These are phyloP conservation scores for Phytophthora sojae DNA, from an alignment of 352 stramenopile genomes.

Conservation along the genomic window DNA sequence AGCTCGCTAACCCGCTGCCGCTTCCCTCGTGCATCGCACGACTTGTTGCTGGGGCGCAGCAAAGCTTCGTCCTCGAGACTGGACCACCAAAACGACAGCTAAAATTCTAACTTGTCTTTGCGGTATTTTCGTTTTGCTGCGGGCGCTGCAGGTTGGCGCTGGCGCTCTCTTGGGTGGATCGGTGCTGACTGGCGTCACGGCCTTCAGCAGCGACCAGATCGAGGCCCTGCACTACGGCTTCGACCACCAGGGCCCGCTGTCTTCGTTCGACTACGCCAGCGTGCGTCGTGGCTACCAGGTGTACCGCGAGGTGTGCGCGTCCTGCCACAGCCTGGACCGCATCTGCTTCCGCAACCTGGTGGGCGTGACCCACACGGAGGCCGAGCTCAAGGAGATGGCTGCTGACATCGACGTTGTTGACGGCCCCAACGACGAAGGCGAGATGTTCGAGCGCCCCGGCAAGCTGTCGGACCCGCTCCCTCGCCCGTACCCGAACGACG, in stretches of 20 bases:
- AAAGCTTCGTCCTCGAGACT: conserved; percentile 26
- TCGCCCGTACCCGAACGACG: conserved; percentile 98
- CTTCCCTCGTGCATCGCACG: no score
- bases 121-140: conserved; percentile 21
- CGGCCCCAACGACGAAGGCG: conserved; percentile 97
- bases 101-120: conserved; percentile 27
- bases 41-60: not conserved
- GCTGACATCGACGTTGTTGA: conserved; percentile 97
- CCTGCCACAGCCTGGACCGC: conserved; percentile 97
- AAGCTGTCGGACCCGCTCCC: conserved; percentile 97
- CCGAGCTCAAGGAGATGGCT: conserved; percentile 91
- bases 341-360: conserved; percentile 99
- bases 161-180: conserved; percentile 75
- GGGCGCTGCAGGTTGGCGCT: conserved; percentile 58
- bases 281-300: conserved; percentile 99
- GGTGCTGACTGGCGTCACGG: conserved; percentile 83
- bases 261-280: conserved; percentile 92
- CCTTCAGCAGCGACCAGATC: conserved; percentile 89
- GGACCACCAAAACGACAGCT: conserved; percentile 76
- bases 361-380: conserved; percentile 96
- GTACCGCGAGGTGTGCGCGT: conserved; percentile 98
- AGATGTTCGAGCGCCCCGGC: conserved; percentile 99
- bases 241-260: conserved; percentile 84
- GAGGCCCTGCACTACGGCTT: conserved; percentile 90
- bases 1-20: not conserved